Base-by-base conservation (phyloP, 2,329 filamentous ascomycete species). In the Monilinia fructigena region DNA sequence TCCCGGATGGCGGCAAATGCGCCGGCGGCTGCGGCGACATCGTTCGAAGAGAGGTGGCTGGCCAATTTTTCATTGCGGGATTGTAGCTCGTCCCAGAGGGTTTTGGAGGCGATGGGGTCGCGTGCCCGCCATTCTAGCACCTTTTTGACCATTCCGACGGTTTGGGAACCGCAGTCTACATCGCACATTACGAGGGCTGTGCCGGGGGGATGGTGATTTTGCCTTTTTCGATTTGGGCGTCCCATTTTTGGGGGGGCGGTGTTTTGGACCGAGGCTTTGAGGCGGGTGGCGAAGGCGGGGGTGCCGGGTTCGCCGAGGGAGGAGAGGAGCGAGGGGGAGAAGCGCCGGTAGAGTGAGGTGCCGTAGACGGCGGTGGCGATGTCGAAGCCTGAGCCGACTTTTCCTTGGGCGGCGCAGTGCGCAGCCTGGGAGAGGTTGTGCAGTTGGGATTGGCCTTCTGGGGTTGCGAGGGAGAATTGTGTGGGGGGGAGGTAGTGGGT, bases 391-490 rank as follows among this genome's bases (percentile, higher is more conserved):
- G 91, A 95, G 60, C 95, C 95, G 23, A 99, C 89, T 79, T 99
- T 99, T 31, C 95, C 95, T 80, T 99, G 95, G 0, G 95, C 95
- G 1, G 94, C 92, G 76, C 94, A 97, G 80, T 99, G 95, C 4
- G 92, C 89, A 1, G 91, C 91, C 81, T 99, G 95, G 0, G 94
- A 90, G 61, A 99, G 87, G 78, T 98, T 98, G 81, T 99, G 95
- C 64, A 97, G 83, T 60, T 84, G 85, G 38, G 81, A 80, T 71
- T 83, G 83, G 61, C 87, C 86, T 0, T 78, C 71, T 0, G 82
- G 79, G 56, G 83, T 81, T 58, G 78, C 55, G 63, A 93, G 75
- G 78, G 88, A 81, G 76, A 91, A 90, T 16, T 79, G 72, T 18
- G 77, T 70, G 26, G 65, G 70, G 4, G 87, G 85, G 26, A 93